These are phyloP conservation scores for Physcia stellaris DNA, from an alignment of 495 filamentous ascomycete species.

Conservation along the genomic window DNA sequence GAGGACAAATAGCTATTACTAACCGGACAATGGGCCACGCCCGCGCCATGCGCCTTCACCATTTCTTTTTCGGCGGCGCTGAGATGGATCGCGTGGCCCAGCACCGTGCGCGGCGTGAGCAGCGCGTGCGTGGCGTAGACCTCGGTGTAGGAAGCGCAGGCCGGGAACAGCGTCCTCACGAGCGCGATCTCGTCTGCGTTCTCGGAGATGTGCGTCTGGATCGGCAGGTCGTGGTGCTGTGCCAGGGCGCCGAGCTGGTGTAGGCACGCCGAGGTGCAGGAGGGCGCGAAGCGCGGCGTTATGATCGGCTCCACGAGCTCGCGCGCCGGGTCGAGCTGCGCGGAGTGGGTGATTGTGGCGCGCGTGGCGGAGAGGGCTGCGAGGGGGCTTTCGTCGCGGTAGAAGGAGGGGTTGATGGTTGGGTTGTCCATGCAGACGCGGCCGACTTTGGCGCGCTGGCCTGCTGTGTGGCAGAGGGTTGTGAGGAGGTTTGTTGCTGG, in stretches of 20 bases:
- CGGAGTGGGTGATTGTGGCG: conserved; percentile 53
- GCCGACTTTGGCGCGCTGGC: conserved; percentile 83
- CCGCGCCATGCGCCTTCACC: conserved; percentile 43
- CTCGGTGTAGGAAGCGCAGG: conserved; percentile 45
- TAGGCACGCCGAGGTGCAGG: conserved; percentile 50
- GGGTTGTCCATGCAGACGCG: conserved; percentile 79
- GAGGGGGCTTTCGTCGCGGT: conserved; percentile 51
- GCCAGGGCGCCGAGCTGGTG: conserved; percentile 48
- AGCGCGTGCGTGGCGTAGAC: conserved; percentile 69
- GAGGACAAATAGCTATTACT: conserved; percentile 69
- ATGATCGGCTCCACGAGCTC: conserved; percentile 62
- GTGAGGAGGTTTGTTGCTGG: conserved; percentile 78
- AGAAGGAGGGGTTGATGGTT: conserved; percentile 51
- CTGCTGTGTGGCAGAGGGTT: conserved; percentile 54
- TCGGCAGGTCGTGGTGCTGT: conserved; percentile 35
- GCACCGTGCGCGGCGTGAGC: conserved; percentile 57
- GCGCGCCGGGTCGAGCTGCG: conserved; percentile 44
- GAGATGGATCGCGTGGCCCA: conserved; percentile 80
- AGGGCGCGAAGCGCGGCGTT: conserved; percentile 82
- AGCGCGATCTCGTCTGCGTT: conserved; percentile 60
- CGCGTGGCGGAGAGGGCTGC: conserved; percentile 41
- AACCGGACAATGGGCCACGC: conserved; percentile 75
- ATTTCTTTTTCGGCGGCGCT: conserved; percentile 45
- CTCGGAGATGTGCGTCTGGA: conserved; percentile 90
- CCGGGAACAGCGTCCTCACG: conserved; percentile 53